A percentile compares a stretch with the other conserved stretches of the same genome.
These are phyloP conservation scores for Peribolospora baueri DNA, from an alignment of 768 basidiomycete species.

Conservation along the genomic window DNA sequence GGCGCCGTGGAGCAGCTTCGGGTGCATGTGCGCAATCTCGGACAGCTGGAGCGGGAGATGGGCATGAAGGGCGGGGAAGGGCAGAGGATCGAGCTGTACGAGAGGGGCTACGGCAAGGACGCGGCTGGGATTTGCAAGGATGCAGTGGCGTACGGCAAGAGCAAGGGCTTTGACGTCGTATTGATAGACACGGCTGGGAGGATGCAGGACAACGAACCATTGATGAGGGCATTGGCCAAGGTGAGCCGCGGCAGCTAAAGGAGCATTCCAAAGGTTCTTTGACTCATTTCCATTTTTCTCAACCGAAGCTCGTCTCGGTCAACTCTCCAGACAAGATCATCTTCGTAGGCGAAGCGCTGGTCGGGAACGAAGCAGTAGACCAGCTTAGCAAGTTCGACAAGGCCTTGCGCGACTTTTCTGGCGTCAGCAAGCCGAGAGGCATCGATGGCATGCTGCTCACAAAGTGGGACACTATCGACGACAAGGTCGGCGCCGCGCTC, in stretches of 20 bases:
- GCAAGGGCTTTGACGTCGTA: constrained; percentile 84
- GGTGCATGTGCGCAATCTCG: constrained; percentile 83
- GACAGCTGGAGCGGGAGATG: constrained; percentile 41
- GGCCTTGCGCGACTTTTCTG: constrained; percentile 73
- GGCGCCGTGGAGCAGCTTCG: constrained; percentile 95
- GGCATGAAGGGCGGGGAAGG: constrained; percentile 31
- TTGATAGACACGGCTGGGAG: constrained; percentile 92
- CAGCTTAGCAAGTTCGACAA: constrained; percentile 92
- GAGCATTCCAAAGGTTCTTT: too few species aligned
- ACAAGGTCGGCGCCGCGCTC: constrained; percentile 92
- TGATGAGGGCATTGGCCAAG: constrained; percentile 97
- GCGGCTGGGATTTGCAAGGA: constrained; percentile 96
- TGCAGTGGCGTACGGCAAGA: constrained; percentile 69
- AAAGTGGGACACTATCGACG: constrained; percentile 97
- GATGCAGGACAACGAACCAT: constrained; percentile 99
- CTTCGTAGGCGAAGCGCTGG: constrained; percentile 92
- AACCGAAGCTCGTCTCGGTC: constrained; percentile 50
- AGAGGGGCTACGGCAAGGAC: constrained; percentile 93
- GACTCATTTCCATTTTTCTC: neutral
- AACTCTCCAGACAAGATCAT: constrained; percentile 94
- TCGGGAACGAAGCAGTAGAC: constrained; percentile 97
- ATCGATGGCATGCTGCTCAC: constrained; percentile 97
- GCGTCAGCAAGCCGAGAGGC: constrained; percentile 47
- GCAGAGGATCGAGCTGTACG: constrained; percentile 70
- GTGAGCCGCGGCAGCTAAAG: constrained; percentile 20